Evolutionary conservation across 169 alveolate genomes (phyloP), one percentile per base, ranked within the genome.

Genomic region (Besnoitia besnoiti): DNA sequence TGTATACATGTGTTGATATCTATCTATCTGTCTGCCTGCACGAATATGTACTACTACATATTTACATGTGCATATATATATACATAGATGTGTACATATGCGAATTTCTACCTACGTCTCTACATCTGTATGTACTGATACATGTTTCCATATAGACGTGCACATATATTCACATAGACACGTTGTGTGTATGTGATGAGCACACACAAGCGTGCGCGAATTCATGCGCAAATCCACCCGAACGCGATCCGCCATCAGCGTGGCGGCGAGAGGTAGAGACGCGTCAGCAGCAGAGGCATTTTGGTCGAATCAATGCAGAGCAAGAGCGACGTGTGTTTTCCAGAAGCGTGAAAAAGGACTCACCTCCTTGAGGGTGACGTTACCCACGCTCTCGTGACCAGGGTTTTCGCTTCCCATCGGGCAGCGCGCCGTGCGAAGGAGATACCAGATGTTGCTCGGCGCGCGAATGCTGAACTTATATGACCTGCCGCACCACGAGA

Each of bases 391-490:
- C 40, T 96, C 95, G 77, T 97, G 97, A 55, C 97, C 97, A 12
- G 98, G 96, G 42, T 93, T 89, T n/a, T 96, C 95, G 44, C 98
- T 95, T 24, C 97, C 98, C 96, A 96, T 96, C 21, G 97, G 98
- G 14, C 97, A 95, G 47, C 99, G 95, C 35, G 99, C 98, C 39
- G 97, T 96, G 42, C 98, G 93, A 61, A 97, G 95, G 44, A 97
- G 96, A 55, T 97, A 97, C 98, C 98, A 97, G 59, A 96, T 95
- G 88, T 98, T 96, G 59, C 98, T 97, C 39, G 99, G 99, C 3
- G 99, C 97, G 82, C 98, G 91, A 40, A 97, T 92, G 47, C 96
- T 91, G 76, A 97, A 97, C 88, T 96, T 95, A 93, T 96, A 97
- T 27, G 97, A 92, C n/a, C 97, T 95, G 92, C 46, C 50, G 1